Conservation (phyloP, 345 rosid genomes). For the Syzygium jambos region DNA sequence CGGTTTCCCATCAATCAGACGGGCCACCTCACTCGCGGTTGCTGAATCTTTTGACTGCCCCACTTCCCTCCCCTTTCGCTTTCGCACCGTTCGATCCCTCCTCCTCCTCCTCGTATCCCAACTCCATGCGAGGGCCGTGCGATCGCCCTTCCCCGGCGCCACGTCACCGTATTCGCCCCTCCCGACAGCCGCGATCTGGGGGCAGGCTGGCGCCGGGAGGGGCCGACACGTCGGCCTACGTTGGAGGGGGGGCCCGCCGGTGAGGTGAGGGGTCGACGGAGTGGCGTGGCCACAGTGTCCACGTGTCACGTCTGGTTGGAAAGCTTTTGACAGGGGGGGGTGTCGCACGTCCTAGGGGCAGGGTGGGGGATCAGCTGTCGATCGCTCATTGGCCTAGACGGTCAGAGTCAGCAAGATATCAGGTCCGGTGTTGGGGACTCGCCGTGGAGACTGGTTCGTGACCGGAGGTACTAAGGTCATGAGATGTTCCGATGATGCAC, state of each 20-base stretch:
- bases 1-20: not conserved
- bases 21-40: not conserved
- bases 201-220: no score
- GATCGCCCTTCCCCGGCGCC: not conserved
- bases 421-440: not conserved
- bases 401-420: not conserved
- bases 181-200: not conserved
- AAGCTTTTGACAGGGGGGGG: not conserved
- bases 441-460: not conserved
- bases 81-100: not conserved
- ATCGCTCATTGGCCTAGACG: not conserved
- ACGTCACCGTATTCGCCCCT: not conserved
- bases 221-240: not conserved
- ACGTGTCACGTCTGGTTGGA: not conserved
- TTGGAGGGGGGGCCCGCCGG: not conserved
- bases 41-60: not conserved
- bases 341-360: not conserved
- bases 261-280: not conserved
- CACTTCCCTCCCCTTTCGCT: not conserved
- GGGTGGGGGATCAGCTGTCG: not conserved
- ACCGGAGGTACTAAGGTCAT: not conserved
- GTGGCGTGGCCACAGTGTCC: slow-evolving; percentile 4
- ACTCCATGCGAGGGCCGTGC: not conserved
- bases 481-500: not conserved
- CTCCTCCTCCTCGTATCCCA: not conserved